phyloP scores from a whole-genome alignment of 345 rosid genomes.

The Hibiscus trionum region DNA sequence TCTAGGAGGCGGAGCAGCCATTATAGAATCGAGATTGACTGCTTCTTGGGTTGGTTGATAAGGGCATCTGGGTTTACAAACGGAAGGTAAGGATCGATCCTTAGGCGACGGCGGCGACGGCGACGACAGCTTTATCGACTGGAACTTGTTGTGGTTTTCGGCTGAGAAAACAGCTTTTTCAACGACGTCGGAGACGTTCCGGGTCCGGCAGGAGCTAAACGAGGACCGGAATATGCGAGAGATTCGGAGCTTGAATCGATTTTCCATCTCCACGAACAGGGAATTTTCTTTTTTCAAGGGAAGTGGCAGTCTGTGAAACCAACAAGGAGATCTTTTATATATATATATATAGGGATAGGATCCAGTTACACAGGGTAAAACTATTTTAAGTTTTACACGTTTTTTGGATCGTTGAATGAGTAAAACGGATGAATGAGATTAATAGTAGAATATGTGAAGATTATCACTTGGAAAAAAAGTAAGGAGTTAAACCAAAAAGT shows the following conservation, averaged over 20 bases:
- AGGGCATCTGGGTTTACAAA: slow-evolving; percentile 29
- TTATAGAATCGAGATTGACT: background rate
- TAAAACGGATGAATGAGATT: too few species aligned
- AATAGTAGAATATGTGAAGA: too few species aligned
- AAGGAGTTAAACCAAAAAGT: too few species aligned
- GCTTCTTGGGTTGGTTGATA: slow-evolving; percentile 5
- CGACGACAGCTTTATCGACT: slow-evolving; percentile 5
- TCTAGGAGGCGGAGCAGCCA: too few species aligned
- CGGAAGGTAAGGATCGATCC: slow-evolving; percentile 31
- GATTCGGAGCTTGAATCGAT: slow-evolving; percentile 46
- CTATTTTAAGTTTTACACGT: too few species aligned
- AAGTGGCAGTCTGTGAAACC: background rate
- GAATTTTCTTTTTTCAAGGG: background rate
- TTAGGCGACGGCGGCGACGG: slow-evolving; percentile 17
- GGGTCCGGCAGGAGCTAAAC: slow-evolving; percentile 49
- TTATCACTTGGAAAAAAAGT: too few species aligned
- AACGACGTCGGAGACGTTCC: slow-evolving; percentile 49
- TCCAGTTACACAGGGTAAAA: too few species aligned
- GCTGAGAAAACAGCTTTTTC: slow-evolving; percentile 33
- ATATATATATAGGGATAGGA: too few species aligned
- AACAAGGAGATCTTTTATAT: background rate
- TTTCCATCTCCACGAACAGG: slow-evolving; percentile 38
- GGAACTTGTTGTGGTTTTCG: slow-evolving; percentile 10
- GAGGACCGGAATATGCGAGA: slow-evolving; percentile 60
- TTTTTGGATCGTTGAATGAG: too few species aligned